Base-by-base conservation (phyloP, 495 filamentous ascomycete species). In the Trichoderma erinaceum region DNA sequence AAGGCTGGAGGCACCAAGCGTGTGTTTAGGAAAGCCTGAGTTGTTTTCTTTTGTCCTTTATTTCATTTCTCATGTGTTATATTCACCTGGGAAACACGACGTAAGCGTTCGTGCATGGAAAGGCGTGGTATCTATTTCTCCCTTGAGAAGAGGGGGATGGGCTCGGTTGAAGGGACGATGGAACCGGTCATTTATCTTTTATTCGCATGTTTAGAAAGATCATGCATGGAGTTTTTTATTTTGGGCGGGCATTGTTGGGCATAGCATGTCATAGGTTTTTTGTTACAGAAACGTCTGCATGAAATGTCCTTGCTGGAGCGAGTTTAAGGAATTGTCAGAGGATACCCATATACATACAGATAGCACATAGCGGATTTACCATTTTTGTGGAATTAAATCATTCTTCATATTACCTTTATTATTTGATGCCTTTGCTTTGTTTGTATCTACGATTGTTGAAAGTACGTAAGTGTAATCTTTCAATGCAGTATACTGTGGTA, bases 1-100 rank as follows among this genome's bases (percentile, higher is more conserved):
- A 83, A 75, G 70, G 77, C 75, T 35, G 80, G 79, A 18, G 78
- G 72, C 65, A 85, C 79, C 46, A 85, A 80, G 77, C 81, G 85
- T 70, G 73, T 84, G 61, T 85, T 84, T 71, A 61, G 56, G 56
- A 61, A 12, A 32, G 56, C 23, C 25, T 61, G 6, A 32, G 1
- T 12, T 29, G 8, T 6, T 21, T 29, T 16, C 8, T 29, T 29
- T 61, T n/a, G 2, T n/a, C 18, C 6, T 21, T 52, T 52, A 5
- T 52, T 52, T 52, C 10, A 21, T 52, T 52, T 52, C 21, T 52
- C n/a, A 52, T 52, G 7, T 52, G 13, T 16, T 16, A 48, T 48
- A 48, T 48, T 16, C 12, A 1, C 18, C 44, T 48, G 10, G 44
- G 44, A 48, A 48, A n/a, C 44, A 32, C 56, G 56, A 27, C 25